Conservation (phyloP, 208 protist genomes). For the Leptomonas seymouri region DNA sequence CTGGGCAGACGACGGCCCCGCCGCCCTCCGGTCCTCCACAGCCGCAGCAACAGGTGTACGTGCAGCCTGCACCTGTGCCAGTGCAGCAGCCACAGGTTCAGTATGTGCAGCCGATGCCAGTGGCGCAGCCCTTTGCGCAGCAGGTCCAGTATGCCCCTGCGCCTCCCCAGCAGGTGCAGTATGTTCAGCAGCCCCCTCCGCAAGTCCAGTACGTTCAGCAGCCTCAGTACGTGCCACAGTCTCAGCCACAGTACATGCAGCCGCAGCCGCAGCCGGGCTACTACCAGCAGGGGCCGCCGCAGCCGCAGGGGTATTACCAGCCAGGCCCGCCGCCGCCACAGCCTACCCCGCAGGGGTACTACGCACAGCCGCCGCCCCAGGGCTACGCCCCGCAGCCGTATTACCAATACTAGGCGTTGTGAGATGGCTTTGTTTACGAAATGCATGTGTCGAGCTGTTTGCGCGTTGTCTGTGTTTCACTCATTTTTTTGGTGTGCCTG, state of each 20-base stretch:
- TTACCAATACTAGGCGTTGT: constrained; percentile 24
- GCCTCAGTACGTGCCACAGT: constrained; percentile 21
- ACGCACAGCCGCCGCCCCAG: constrained; percentile 27
- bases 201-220: constrained; percentile 20
- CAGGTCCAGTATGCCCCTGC: constrained; percentile 18
- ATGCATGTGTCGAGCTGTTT: too few relatives aligned
- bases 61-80: not conserved
- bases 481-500: too few relatives aligned
- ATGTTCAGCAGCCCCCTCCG: not conserved
- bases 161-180: constrained; percentile 15
- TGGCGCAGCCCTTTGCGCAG: constrained; percentile 5
- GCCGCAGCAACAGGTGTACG: constrained; percentile 12
- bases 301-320: constrained; percentile 1
- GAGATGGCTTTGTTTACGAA: too few relatives aligned
- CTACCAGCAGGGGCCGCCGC: constrained; percentile 12
- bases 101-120: constrained; percentile 12
- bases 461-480: not conserved
- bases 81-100: constrained; percentile 12
- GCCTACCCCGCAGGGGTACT: constrained; percentile 21
- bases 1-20: constrained; percentile 39
- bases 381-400: constrained; percentile 31
- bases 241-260: constrained; percentile 12
- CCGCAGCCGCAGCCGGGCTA: constrained; percentile 26
- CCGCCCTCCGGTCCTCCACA: constrained; percentile 26
- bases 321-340: constrained; percentile 9